Conservation (phyloP, 2,329 filamentous ascomycete species). For the Tolypocladium guangdongense region DNA sequence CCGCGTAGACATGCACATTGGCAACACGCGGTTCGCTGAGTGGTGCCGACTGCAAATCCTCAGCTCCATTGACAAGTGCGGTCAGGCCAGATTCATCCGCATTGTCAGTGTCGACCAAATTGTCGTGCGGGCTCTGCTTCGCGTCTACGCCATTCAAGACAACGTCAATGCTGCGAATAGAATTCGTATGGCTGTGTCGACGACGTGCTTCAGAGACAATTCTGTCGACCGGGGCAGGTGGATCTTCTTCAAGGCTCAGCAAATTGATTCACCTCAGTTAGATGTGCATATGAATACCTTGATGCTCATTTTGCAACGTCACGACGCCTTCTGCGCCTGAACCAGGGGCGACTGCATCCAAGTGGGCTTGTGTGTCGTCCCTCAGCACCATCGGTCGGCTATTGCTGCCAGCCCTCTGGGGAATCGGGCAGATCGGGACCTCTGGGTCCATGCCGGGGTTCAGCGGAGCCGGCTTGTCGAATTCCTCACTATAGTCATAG, state of each 20-base stretch:
- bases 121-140: not conserved
- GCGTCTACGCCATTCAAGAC: not conserved
- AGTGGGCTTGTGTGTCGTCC: conserved; percentile 8
- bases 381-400: conserved; percentile 15
- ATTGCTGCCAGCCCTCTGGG: conserved; percentile 12
- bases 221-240: not conserved
- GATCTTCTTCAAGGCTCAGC: not conserved
- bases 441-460: conserved; percentile 6
- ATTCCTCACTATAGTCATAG: conserved; percentile 43
- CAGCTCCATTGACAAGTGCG: not conserved
- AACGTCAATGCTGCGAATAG: not conserved
- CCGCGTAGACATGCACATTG: not conserved
- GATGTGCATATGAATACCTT: not conserved
- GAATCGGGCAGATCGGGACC: conserved; percentile 20
- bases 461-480: conserved; percentile 23
- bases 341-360: not conserved
- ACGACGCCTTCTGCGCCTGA: not conserved
- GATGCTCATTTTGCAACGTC: not conserved
- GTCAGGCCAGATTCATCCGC: not conserved
- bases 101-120: not conserved
- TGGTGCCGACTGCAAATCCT: not conserved
- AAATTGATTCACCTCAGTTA: not conserved
- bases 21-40: not conserved
- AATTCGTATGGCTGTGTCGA: not conserved
- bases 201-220: not conserved